These are phyloP conservation scores for Monosporascus sp. DNA, from an alignment of 2,329 filamentous ascomycete genomes.

Conservation along the genomic window DNA sequence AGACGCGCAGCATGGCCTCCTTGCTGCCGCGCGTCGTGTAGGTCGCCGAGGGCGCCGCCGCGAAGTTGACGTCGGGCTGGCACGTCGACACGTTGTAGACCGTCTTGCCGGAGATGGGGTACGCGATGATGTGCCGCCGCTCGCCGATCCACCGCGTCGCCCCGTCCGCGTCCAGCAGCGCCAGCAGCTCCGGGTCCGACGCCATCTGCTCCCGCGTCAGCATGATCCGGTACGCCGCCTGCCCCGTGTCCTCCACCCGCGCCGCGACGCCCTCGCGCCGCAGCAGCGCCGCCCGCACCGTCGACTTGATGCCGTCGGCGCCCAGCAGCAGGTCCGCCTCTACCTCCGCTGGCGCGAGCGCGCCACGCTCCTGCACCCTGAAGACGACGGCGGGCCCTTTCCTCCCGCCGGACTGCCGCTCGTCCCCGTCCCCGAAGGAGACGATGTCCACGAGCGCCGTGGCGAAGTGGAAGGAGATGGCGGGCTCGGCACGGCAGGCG, in stretches of 20 bases:
- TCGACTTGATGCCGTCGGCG: constrained; percentile 52
- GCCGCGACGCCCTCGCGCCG: constrained; percentile 43
- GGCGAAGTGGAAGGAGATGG: constrained; percentile 65
- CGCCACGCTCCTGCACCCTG: constrained; percentile 51
- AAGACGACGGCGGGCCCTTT: constrained; percentile 44
- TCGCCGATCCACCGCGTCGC: constrained; percentile 74
- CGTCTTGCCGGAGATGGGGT: constrained; percentile 62
- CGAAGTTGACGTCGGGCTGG: constrained; percentile 57
- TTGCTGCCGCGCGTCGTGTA: constrained; percentile 62
- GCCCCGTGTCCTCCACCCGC: constrained; percentile 62
- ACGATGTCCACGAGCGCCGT: constrained; percentile 50
- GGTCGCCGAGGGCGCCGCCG: constrained; percentile 49
- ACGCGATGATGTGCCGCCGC: constrained; percentile 71
- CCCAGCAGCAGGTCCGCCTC: constrained; percentile 49
- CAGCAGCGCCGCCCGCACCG: constrained; percentile 48
- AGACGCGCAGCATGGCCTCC: constrained; percentile 55
- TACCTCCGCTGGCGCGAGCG: constrained; percentile 44
- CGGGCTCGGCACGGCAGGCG: constrained; percentile 58
- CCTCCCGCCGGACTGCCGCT: not conserved
- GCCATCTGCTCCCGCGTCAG: constrained; percentile 62
- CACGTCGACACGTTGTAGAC: constrained; percentile 61
- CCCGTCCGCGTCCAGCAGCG: constrained; percentile 60
- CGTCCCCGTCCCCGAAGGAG: constrained; percentile 52
- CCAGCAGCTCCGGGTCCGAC: constrained; percentile 60
- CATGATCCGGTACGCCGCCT: constrained; percentile 78